Evolutionary conservation across 306 rosid genomes (phyloP), one percentile per base, ranked within the genome.

Genomic region (Aeschynomene evenia): DNA sequence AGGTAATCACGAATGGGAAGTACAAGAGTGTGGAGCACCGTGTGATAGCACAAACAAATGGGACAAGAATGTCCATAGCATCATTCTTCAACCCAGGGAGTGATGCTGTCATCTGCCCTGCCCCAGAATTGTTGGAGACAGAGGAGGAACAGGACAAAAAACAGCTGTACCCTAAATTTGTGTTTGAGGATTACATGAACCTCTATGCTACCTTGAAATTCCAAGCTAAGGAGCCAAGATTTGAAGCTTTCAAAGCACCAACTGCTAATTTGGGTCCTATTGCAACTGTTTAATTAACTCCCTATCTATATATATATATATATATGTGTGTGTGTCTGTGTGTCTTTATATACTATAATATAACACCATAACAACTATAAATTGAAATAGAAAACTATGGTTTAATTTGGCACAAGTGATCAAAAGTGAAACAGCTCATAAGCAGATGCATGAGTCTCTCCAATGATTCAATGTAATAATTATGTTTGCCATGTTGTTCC

Each of bases 61-160:
- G 98, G 1, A 84, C 81, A 6, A 77, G 98, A 46, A 90, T 93
- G 98, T 93, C 98, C 1, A 65, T 93, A 56, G 98, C 98, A 28
- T 93, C 98, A 55, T 93, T 93, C 80, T 93, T 83, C 84, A 93
- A 93, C 66, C 97, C 98, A 1, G 94, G 97, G 1, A 79, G 96
- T 68, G 94, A 93, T 63, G 94, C 98, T 7, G 83, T 93, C 9
- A 93, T 93, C 63, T 86, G 72, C 76, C 98, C 98, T 7, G 93
- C 94, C 28, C 90, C 94, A 54, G 24, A 66, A 36, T 69, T 93
- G 49, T 74, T 93, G 68, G 97, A 80, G 87, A 89, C 62, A 72
- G 92, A 85, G 26, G 75, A 80, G 26, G 75, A 80, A 49, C 84
- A 68, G 50, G 84, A 92, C 65, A 86, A 88, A 70, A 81, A 45